Base-by-base conservation (phyloP, 2,329 filamentous ascomycete genomes). In the Tolypocladium nubicola region DNA sequence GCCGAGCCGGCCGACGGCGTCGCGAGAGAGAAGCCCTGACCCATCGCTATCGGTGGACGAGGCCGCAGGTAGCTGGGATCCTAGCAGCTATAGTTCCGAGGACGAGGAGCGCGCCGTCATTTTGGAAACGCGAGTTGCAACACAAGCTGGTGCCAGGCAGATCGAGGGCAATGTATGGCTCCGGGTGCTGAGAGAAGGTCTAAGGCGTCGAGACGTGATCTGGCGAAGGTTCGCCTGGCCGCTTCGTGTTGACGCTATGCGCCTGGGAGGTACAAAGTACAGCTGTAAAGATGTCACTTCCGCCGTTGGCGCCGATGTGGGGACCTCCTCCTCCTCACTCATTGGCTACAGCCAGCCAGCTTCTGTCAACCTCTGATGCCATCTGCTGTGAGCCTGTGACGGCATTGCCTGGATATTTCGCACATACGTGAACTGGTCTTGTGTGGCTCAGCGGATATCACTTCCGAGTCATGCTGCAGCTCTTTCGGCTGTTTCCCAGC, bases 11-110 rank as follows among this genome's bases (percentile, higher is more conserved):
- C 90, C 56, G 91, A 94, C 62, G 95, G 88, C 68, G 91, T 92
- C 56, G 91, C 90, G 66, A 96, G 84, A 61, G 93, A 97, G 76
- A 97, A 97, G 63, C 90, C 92, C 80, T 99, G 94, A 63, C 94
- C 94, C 94, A 99, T 99, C 63, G 64, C 62, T 56, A 61, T 33
- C 14, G 35, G 6, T 39, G 45, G 41, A 21, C n/a, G 37, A 23
- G n/a, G 26, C n/a, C n/a, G 21, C 35, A 30, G 41, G n/a, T 5
- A 19, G 41, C 53, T n/a, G 26, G 52, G n/a, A n/a, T 52, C 26
- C 26, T 41, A 2, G 47, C 45, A 56, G 50, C 54, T 54, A 56
- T 54, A 13, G 54, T 40, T 40, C 47, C 26, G 49, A 33, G n/a
- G 13, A 11, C 23, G 41, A 21, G 23, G 49, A 38, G 21, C 9